These are phyloP conservation scores for Dendrobium huoshanense DNA, from an alignment of 106 monocot genomes.

Conservation along the genomic window DNA sequence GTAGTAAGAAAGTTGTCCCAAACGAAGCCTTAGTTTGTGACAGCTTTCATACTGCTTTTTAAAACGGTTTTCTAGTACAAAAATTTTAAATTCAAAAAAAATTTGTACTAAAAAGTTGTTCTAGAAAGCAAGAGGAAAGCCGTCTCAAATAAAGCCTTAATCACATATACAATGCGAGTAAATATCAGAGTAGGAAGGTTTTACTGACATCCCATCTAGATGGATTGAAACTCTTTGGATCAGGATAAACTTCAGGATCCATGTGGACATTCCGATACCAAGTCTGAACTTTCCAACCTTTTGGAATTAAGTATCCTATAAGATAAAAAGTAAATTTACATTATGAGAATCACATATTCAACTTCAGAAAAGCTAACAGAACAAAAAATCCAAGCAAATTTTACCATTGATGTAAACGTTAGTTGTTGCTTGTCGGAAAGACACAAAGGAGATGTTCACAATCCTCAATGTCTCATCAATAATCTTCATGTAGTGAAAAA, in stretches of 20 bases:
- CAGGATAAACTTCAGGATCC: slow-evolving; percentile 71
- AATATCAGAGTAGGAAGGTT: neutral
- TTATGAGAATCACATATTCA: neutral
- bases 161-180: neutral
- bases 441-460: slow-evolving; percentile 76
- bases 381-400: slow-evolving; percentile 9
- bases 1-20: too few species aligned
- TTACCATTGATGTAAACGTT: slow-evolving; percentile 73
- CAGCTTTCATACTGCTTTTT: too few species aligned
- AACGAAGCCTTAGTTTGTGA: too few species aligned
- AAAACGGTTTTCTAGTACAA: too few species aligned
- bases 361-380: neutral
- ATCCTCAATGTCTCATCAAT: slow-evolving; percentile 80
- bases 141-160: neutral
- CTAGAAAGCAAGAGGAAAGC: neutral
- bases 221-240: slow-evolving; percentile 68
- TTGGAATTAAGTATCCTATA: slow-evolving; percentile 79
- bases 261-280: slow-evolving; percentile 90
- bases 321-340: neutral
- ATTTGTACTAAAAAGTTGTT: neutral
- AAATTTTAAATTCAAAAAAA: too few species aligned
- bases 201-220: slow-evolving; percentile 91
- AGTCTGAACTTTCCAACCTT: slow-evolving; percentile 81
- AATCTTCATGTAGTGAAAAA: slow-evolving; percentile 35
- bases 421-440: slow-evolving; percentile 62